Conservation (phyloP, 495 filamentous ascomycete genomes). For the Talaromyces thailandensis region DNA sequence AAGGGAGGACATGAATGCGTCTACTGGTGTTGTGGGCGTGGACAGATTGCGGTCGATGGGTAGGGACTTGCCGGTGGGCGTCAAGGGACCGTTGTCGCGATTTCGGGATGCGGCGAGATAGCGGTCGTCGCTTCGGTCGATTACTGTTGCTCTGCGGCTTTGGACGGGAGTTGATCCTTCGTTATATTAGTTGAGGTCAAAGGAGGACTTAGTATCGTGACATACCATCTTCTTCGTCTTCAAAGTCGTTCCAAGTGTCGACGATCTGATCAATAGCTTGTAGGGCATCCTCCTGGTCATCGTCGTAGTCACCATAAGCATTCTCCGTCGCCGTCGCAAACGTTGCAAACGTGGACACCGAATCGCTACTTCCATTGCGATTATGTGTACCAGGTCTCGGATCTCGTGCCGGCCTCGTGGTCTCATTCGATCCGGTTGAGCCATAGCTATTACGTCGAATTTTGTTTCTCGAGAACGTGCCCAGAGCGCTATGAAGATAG, state of each 20-base stretch:
- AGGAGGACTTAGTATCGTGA: not conserved
- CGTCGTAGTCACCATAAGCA: constrained; percentile 33
- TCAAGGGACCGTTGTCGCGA: constrained; percentile 6
- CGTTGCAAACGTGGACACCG: constrained; percentile 66
- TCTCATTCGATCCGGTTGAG: constrained; percentile 68
- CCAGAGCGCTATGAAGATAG: constrained; percentile 84
- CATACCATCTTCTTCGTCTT: constrained; percentile 8
- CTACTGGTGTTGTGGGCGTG: constrained; percentile 3
- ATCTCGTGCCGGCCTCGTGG: constrained; percentile 41
- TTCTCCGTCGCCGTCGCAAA: constrained; percentile 81
- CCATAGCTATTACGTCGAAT: constrained; percentile 48
- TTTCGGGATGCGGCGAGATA: not conserved
- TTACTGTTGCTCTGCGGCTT: not conserved
- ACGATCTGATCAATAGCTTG: constrained; percentile 6
- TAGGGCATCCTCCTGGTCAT: constrained; percentile 20
- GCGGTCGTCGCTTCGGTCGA: not conserved
- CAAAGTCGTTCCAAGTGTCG: not conserved
- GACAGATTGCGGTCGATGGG: not conserved
- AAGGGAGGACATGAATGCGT: constrained; percentile 7
- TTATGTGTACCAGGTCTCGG: constrained; percentile 20
- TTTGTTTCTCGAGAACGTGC: constrained; percentile 44
- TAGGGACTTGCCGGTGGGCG: not conserved
- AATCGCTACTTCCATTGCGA: constrained; percentile 52
- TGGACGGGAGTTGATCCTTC: constrained; percentile 1
- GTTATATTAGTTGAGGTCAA: not conserved